Conservation (phyloP, 1,284 basidiomycete species). For the Phellopilus nigrolimitatus region DNA sequence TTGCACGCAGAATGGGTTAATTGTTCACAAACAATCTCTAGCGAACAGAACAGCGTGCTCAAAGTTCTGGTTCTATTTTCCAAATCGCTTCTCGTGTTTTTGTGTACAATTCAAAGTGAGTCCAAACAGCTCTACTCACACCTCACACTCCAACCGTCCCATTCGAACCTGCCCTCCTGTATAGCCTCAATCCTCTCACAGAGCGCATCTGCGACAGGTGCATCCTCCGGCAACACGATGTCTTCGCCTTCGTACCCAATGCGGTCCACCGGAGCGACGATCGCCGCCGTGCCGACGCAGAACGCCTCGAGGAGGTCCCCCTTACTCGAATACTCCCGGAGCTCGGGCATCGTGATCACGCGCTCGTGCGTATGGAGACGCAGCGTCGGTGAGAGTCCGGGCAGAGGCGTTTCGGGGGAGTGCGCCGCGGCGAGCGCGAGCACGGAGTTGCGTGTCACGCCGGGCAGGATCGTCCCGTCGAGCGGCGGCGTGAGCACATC, state of each 20-base stretch:
- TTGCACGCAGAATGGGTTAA: too few species aligned
- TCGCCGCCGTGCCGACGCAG: slow-evolving; percentile 67
- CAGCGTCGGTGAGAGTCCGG: slow-evolving; percentile 33
- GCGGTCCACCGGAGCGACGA: slow-evolving; percentile 53
- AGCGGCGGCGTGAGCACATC: slow-evolving; percentile 72
- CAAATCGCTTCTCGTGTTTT: too few species aligned
- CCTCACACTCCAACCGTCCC: slow-evolving; percentile 49
- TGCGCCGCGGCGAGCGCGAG: slow-evolving; percentile 55
- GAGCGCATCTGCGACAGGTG: slow-evolving; percentile 52
- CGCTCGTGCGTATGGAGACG: slow-evolving; percentile 55
- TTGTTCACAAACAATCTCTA: too few species aligned
- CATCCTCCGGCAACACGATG: slow-evolving; percentile 41
- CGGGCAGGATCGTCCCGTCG: slow-evolving; percentile 71
- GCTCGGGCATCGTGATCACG: slow-evolving; percentile 56
- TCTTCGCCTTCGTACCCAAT: slow-evolving; percentile 52
- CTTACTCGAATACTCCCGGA: slow-evolving; percentile 41
- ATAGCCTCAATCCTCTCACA: slow-evolving; percentile 54
- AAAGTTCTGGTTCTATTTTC: too few species aligned
- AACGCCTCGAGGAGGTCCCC: slow-evolving; percentile 67
- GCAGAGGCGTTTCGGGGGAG: slow-evolving; percentile 33
- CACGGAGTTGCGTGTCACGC: slow-evolving; percentile 72
- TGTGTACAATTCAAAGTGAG: too few species aligned
- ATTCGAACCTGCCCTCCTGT: slow-evolving; percentile 56
- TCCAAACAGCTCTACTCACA: slow-evolving; percentile 30
- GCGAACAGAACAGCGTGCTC: too few species aligned